Base-by-base conservation (phyloP, 495 filamentous ascomycete genomes). In the Xylaria telfairii region DNA sequence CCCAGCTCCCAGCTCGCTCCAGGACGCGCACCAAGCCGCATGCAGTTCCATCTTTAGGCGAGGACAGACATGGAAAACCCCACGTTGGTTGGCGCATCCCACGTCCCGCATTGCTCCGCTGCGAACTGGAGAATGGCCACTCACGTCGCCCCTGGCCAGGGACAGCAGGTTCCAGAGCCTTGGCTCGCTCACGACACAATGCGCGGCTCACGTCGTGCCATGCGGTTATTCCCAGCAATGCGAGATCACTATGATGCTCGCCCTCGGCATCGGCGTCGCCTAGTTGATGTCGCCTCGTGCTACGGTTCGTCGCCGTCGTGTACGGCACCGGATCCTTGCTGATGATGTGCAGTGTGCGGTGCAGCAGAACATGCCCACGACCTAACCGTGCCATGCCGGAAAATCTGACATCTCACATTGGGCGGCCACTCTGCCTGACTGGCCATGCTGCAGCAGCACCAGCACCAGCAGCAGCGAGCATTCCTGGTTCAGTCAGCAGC, bases 351-450 rank as follows among this genome's bases (percentile, higher is more conserved):
- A 41, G 34, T 17, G 34, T 4, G 1, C 19, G 30, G 62, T 44
- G 15, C 62, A 12, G 44, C 42, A 21, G 28, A 26, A 41, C 62
- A 24, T 9, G 64, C 64, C 13, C 28, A 28, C 32, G 47, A n/a
- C n/a, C 57, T 26, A 24, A 66, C 63, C 39, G 63, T 47, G 30
- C 21, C 47, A 54, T 53, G 64, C 64, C 46, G 47, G 24, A 37
- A n/a, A 66, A 66, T 66, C 64, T 66, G 64, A 66, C 64, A 54
- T 66, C 47, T 66, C 64, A 66, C 64, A 54, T 41, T 66, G 64
- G 47, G 30, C 44, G 30, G 30, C 28, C 46, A 21, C 62, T 51
- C 24, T 59, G 21, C 54, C 32, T 59, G 21, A 7, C 37, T 42
- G 59, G 21, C 34, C 59, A 28, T 62, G 59, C 59, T 54, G 19